Conservation (phyloP, 495 filamentous ascomycete genomes). For the Hypoxylon lienhwacheense region DNA sequence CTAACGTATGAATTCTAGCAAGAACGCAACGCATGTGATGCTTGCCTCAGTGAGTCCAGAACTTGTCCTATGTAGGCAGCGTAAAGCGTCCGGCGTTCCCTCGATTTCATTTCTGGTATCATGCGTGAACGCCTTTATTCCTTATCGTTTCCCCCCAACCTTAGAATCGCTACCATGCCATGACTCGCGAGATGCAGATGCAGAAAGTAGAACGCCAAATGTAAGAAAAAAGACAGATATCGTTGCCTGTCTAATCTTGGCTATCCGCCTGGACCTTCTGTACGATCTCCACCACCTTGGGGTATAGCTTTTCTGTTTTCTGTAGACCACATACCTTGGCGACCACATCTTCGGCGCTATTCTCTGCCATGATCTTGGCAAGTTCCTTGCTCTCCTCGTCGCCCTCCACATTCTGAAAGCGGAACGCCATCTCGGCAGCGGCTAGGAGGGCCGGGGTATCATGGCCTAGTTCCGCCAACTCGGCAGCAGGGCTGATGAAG, state of each 20-base stretch:
- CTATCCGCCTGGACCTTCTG: constrained; percentile 71
- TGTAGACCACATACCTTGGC: constrained; percentile 74
- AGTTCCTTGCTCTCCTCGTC: constrained; percentile 85
- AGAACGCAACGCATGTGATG: constrained; percentile 26
- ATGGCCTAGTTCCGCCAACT: constrained; percentile 76
- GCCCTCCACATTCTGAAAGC: constrained; percentile 87
- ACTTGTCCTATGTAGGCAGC: constrained; percentile 14
- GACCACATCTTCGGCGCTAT: constrained; percentile 66
- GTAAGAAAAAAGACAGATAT: background rate
- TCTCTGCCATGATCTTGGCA: constrained; percentile 76
- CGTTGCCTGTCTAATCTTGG: constrained; percentile 32
- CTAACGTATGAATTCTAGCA: background rate
- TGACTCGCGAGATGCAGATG: constrained; percentile 34
- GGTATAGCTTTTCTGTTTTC: constrained; percentile 70
- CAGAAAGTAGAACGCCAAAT: background rate
- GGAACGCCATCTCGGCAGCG: constrained; percentile 81
- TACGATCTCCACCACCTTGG: constrained; percentile 69
- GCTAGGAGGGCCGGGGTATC: constrained; percentile 70
- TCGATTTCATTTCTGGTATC: constrained; percentile 22
- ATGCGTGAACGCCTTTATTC: constrained; percentile 30
- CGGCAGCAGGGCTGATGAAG: constrained; percentile 87
- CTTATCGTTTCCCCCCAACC: constrained; percentile 23
- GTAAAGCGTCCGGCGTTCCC: constrained; percentile 26
- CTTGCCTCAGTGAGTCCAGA: constrained; percentile 9
- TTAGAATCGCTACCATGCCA: constrained; percentile 33